Conservation (phyloP, 2,329 filamentous ascomycete genomes). For the Cordyceps fumosorosea region DNA sequence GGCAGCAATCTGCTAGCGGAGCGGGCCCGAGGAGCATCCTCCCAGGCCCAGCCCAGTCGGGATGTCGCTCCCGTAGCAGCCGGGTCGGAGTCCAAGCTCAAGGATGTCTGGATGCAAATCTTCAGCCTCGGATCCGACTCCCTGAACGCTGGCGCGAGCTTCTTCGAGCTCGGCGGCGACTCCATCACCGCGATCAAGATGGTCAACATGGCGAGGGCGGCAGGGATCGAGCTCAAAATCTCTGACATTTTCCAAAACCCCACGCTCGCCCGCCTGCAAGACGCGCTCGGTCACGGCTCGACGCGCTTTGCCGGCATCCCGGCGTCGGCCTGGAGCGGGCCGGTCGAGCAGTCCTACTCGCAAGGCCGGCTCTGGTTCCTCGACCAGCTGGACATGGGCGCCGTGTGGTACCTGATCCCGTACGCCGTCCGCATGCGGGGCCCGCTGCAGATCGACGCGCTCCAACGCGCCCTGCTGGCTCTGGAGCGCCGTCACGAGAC, state of each 20-base stretch:
- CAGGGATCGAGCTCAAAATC: not conserved
- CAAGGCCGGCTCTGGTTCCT: constrained; percentile 21
- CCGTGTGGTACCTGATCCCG: constrained; percentile 17
- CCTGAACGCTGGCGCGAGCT: not conserved
- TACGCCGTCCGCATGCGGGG: constrained; percentile 15
- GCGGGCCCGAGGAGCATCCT: not conserved
- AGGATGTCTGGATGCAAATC: not conserved
- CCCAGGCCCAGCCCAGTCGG: not conserved
- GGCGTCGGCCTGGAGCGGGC: constrained; percentile 5
- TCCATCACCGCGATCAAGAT: not conserved
- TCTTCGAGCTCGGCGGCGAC: constrained; percentile 2
- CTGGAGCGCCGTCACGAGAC: constrained; percentile 18
- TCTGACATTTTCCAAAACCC: constrained; percentile 2
- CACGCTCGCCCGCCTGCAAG: not conserved
- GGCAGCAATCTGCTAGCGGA: not conserved
- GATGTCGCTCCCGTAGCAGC: not conserved
- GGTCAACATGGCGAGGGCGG: constrained; percentile 11
- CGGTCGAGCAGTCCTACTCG: constrained; percentile 19
- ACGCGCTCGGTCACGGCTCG: not conserved
- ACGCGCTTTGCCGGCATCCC: not conserved
- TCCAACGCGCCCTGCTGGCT: constrained; percentile 12
- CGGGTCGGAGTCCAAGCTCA: not conserved
- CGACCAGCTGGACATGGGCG: constrained; percentile 17
- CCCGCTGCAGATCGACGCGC: constrained; percentile 13
- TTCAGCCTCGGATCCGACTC: not conserved